phyloP scores from a whole-genome alignment of 805 yeast species.

The Yamadazyma scolyti region DNA sequence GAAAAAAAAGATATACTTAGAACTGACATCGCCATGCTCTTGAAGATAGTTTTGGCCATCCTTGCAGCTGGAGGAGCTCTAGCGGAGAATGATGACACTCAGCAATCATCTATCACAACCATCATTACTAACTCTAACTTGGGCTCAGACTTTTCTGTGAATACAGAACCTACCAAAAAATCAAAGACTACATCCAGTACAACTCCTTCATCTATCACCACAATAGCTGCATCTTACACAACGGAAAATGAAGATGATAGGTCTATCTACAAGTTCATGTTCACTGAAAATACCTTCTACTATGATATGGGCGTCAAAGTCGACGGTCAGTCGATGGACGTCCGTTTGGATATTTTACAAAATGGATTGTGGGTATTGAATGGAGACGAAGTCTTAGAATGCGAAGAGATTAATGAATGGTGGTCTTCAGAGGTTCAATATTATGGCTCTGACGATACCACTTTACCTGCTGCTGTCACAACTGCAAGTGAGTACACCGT shows the following conservation, averaged over 20 bases:
- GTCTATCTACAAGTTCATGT: conserved; percentile 7
- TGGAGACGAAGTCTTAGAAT: conserved; percentile 19
- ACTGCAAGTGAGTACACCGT: conserved; percentile 18
- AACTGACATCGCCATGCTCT: too few relatives aligned
- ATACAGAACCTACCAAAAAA: conserved; percentile 6
- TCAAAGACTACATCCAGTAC: background rate
- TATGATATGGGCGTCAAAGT: conserved; percentile 11
- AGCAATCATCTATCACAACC: conserved; percentile 3
- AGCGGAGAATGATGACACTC: background rate
- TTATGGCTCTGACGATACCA: background rate
- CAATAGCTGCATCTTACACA: conserved; percentile 2
- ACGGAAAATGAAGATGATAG: conserved; percentile 9
- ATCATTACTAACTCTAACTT: conserved; percentile 12
- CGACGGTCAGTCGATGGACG: conserved; percentile 12
- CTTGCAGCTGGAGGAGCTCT: conserved; percentile 1
- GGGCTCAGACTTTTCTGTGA: conserved; percentile 11
- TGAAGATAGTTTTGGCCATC: too few relatives aligned
- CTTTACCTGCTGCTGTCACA: conserved; percentile 14
- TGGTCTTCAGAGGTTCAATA: conserved; percentile 10
- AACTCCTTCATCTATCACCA: conserved; percentile 1
- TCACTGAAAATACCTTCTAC: conserved; percentile 7
- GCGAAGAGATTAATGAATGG: conserved; percentile 20
- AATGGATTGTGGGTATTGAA: conserved; percentile 38
- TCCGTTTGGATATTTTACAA: conserved; percentile 31
- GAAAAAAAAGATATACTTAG: too few relatives aligned